phyloP scores from a whole-genome alignment of 1,139 yeast genomes.

The Petasospora rhodanensis region DNA sequence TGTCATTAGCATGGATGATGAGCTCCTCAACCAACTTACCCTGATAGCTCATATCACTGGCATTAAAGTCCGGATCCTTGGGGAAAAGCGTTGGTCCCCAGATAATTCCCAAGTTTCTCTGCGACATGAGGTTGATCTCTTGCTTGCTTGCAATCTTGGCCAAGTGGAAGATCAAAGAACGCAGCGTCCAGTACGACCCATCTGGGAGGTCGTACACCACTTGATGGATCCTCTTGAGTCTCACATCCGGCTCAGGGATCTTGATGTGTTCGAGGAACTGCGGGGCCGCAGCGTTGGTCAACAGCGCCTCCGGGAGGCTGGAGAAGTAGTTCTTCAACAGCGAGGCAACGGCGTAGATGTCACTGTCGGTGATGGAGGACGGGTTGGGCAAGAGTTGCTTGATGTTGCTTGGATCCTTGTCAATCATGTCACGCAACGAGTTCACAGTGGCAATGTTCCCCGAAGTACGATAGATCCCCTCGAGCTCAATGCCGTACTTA shows the following conservation, averaged over 20 bases:
- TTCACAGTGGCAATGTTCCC: slow-evolving; percentile 76
- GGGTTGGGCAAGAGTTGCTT: slow-evolving; percentile 49
- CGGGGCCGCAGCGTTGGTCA: slow-evolving; percentile 53
- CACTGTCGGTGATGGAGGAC: slow-evolving; percentile 56
- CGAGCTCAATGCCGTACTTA: slow-evolving; percentile 73
- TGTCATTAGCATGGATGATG: slow-evolving; percentile 78
- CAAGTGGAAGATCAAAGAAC: slow-evolving; percentile 81
- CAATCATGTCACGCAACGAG: slow-evolving; percentile 67
- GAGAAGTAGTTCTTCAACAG: slow-evolving; percentile 63
- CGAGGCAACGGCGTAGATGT: slow-evolving; percentile 70
- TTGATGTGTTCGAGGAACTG: slow-evolving; percentile 72
- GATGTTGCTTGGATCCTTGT: slow-evolving; percentile 69
- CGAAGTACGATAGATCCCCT: slow-evolving; percentile 84
- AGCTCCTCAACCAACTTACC: slow-evolving; percentile 81
- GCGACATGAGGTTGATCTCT: slow-evolving; percentile 70
- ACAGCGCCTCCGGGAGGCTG: slow-evolving; percentile 64
- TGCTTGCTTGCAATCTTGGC: slow-evolving; percentile 67
- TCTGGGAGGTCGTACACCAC: slow-evolving; percentile 88
- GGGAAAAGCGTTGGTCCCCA: slow-evolving; percentile 92
- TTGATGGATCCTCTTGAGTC: slow-evolving; percentile 77
- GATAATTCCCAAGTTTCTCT: slow-evolving; percentile 70
- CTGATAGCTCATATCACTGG: slow-evolving; percentile 77
- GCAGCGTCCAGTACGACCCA: slow-evolving; percentile 87
- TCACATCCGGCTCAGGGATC: slow-evolving; percentile 51
- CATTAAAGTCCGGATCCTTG: slow-evolving; percentile 52